Evolutionary conservation across 352 stramenopile genomes (phyloP).

Genomic region (Phytopythium mirpurense): DNA sequence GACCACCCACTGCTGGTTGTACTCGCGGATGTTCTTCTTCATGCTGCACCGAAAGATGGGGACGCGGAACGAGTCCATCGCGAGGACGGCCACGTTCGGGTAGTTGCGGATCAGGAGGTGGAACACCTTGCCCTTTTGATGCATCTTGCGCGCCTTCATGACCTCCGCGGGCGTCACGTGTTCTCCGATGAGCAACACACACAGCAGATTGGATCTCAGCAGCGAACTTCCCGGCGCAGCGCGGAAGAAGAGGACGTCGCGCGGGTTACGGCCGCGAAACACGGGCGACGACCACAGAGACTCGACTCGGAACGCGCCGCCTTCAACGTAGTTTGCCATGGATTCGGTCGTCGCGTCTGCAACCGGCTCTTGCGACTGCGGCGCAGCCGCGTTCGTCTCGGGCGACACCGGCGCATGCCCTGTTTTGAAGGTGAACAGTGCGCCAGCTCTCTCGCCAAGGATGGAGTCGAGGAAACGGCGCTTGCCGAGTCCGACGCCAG

Average conservation of each 20-base stretch:
- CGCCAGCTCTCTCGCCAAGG: neutral
- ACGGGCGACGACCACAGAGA: constrained; percentile 39
- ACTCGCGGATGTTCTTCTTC: constrained; percentile 34
- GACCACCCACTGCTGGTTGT: constrained; percentile 63
- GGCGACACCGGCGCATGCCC: neutral
- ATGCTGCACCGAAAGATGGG: constrained; percentile 70
- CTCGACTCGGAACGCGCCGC: constrained; percentile 22
- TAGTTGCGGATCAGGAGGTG: constrained; percentile 74
- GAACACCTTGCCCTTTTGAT: constrained; percentile 63
- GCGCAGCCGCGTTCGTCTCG: neutral
- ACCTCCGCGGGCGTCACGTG: constrained; percentile 51
- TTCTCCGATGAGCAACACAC: constrained; percentile 53
- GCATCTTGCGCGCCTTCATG: constrained; percentile 36
- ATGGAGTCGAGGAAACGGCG: neutral
- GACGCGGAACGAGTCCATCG: constrained; percentile 67
- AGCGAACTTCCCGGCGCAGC: constrained; percentile 54
- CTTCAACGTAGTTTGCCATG: constrained; percentile 5
- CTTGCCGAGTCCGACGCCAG: constrained; percentile 14
- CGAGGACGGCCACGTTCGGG: constrained; percentile 43
- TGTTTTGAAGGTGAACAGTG: neutral
- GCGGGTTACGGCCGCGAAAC: constrained; percentile 45
- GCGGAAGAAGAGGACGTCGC: constrained; percentile 68
- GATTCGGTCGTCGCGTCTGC: neutral
- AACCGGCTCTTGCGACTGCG: neutral
- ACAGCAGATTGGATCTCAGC: constrained; percentile 52